Evolutionary conservation across 768 basidiomycete genomes (phyloP).

Genomic region (Rhizopogon vulgaris): DNA sequence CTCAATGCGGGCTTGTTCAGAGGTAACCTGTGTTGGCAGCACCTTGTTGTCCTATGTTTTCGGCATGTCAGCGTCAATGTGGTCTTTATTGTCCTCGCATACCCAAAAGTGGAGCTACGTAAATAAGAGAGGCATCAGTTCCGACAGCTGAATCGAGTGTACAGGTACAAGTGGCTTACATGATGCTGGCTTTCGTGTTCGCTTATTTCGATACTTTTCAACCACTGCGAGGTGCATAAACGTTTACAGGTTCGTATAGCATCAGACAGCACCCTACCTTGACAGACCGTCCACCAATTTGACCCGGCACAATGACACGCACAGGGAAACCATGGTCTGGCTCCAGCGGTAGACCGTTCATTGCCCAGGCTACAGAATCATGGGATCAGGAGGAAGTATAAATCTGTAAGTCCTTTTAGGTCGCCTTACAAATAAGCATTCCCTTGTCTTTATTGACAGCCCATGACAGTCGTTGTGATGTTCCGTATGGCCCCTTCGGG

Average conservation of each 20-base stretch:
- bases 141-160: neutral
- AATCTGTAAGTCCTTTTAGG: neutral
- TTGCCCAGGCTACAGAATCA: conserved; percentile 36
- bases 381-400: neutral
- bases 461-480: conserved; percentile 41
- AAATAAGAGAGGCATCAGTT: neutral
- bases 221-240: conserved; percentile 35
- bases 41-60: conserved; percentile 47
- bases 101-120: conserved; percentile 32
- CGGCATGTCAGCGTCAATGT: neutral
- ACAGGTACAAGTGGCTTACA: conserved; percentile 24
- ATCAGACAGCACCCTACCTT: conserved; percentile 14
- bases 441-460: conserved; percentile 39
- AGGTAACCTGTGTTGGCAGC: conserved; percentile 44
- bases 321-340: conserved; percentile 65
- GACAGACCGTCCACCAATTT: conserved; percentile 58
- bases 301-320: conserved; percentile 56
- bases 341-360: conserved; percentile 54
- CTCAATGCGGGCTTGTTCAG: conserved; percentile 46
- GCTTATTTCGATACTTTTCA: conserved; percentile 47
- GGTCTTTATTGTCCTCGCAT: neutral
- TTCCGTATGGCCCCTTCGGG: conserved; percentile 58
- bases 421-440: conserved; percentile 38
- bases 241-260: neutral
- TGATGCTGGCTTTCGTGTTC: conserved; percentile 47